A percentile compares a stretch with the other conserved stretches of the same genome.
phyloP scores from a whole-genome alignment of 1,139 yeast genomes.

The Insectozyma bohioensis region DNA sequence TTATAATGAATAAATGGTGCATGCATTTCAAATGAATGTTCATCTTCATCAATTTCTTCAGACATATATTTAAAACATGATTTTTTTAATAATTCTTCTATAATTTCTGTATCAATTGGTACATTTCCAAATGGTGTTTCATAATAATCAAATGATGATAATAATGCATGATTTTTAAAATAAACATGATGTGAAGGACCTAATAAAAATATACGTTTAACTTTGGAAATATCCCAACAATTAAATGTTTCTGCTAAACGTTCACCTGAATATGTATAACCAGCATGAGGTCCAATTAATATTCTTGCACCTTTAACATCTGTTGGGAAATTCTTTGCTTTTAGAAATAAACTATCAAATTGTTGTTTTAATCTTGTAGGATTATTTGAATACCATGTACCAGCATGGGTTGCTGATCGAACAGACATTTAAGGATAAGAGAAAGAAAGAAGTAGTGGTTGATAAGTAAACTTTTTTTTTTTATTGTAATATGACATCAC shows the following conservation, averaged over 20 bases:
- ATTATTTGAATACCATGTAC: slow-evolving; percentile 76
- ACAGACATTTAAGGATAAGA: slow-evolving; percentile 12
- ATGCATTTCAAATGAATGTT: slow-evolving; percentile 96
- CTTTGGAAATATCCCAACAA: slow-evolving; percentile 60
- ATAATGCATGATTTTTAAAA: slow-evolving; percentile 57
- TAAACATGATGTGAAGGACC: slow-evolving; percentile 97
- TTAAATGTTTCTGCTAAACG: slow-evolving; percentile 78
- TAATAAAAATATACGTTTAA: slow-evolving; percentile 68
- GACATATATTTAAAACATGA: slow-evolving; percentile 56
- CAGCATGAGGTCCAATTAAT: slow-evolving; percentile 78
- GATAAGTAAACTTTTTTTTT: slow-evolving; percentile 1
- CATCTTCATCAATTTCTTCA: slow-evolving; percentile 67
- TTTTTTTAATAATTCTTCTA: slow-evolving; percentile 28
- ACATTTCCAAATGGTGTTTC: slow-evolving; percentile 83
- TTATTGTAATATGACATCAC: no score
- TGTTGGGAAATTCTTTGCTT: slow-evolving; percentile 13
- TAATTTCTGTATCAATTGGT: slow-evolving; percentile 56
- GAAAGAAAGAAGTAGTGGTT: slow-evolving; percentile 2
- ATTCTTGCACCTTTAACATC: slow-evolving; percentile 61
- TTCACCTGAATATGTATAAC: slow-evolving; percentile 78
- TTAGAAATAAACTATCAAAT: slow-evolving; percentile 42
- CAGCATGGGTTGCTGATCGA: slow-evolving; percentile 81
- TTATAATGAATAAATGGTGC: slow-evolving; percentile 62
- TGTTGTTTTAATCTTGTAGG: slow-evolving; percentile 45
- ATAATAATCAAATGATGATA: slow-evolving; percentile 55